Base-by-base conservation (phyloP, 331 rosid genomes). In the Quercus tomentella region DNA sequence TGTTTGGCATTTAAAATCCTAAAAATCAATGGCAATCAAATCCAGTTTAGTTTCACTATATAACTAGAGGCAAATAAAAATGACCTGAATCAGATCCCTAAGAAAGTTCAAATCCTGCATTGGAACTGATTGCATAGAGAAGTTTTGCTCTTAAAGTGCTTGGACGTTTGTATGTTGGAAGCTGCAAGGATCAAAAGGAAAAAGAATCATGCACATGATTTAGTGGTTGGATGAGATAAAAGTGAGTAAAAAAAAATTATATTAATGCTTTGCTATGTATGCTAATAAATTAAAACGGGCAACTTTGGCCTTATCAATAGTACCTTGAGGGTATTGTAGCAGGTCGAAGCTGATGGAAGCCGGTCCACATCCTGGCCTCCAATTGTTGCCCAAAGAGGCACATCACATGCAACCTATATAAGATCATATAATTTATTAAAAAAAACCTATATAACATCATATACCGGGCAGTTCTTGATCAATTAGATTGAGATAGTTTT, bases 281-380 rank as follows among this genome's bases (percentile, higher is more conserved):
- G 52, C 5, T 35, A 20, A 67, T 9, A 35, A 20, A 35, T 33
- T n/a, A 20, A 67, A 67, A 17, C 2, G 1, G 45, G 52, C 26
- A 65, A 16, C 52, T 8, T 15, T 33, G 26, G 49, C 72, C 77
- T 28, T 52, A 5, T 56, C 57, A 74, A 21, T 43, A 43, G 71
- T 89, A 96, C 99, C 99, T 95, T 93, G 75, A 95, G 96, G 72
- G 98, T 91, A 82, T 96, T 96, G 80, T 96, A 96, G 89, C 99
- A 96, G 60, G 99, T 96, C 52, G 99, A 96, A 81, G 98, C 99
- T 74, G 99, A 93, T 61, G 99, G 99, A 82, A 95, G 99, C 74
- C 99, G 88, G 31, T 95, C 96, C 21, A 93, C 98, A 83, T 95
- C 99, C 79, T 93, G 93, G 77, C 99, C 99, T 69, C 94, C 97